Conservation (phyloP, 805 yeast species). For the Grigorovia humatica region DNA sequence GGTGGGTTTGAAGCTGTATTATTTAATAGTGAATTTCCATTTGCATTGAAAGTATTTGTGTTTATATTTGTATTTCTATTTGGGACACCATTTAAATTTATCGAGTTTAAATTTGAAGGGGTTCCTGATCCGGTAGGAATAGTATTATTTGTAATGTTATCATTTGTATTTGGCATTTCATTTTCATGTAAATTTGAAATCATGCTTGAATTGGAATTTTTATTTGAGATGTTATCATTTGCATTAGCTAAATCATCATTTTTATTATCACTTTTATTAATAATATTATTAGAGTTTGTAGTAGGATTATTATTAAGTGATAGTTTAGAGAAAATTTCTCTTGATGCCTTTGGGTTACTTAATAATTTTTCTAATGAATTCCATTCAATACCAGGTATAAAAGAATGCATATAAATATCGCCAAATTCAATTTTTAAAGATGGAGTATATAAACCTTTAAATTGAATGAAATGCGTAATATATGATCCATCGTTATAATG, state of each 20-base stretch:
- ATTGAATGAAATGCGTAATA: conserved; percentile 49
- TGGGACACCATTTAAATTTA: no score
- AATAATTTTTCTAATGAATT: conserved; percentile 35
- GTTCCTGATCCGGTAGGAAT: neutral
- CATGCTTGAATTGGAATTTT: neutral
- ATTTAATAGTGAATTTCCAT: neutral
- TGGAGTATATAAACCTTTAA: conserved; percentile 52
- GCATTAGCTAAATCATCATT: neutral
- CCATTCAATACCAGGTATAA: conserved; percentile 39
- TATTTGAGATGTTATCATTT: neutral
- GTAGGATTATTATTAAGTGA: neutral
- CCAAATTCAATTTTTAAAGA: conserved; percentile 61
- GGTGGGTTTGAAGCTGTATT: neutral
- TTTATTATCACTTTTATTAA: neutral
- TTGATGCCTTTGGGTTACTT: conserved; percentile 33
- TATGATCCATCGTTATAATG: conserved; percentile 63
- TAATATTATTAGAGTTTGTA: conserved; percentile 34
- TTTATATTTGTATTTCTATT: no score
- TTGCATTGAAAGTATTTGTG: no score
- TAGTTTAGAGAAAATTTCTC: conserved; percentile 1
- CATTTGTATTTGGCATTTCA: neutral
- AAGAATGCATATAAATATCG: conserved; percentile 44
- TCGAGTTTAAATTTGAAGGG: neutral
- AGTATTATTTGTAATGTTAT: neutral
- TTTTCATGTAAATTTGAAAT: neutral